These are phyloP conservation scores for Penicillium sp. DNA, from an alignment of 2,329 filamentous ascomycete genomes.

Conservation along the genomic window DNA sequence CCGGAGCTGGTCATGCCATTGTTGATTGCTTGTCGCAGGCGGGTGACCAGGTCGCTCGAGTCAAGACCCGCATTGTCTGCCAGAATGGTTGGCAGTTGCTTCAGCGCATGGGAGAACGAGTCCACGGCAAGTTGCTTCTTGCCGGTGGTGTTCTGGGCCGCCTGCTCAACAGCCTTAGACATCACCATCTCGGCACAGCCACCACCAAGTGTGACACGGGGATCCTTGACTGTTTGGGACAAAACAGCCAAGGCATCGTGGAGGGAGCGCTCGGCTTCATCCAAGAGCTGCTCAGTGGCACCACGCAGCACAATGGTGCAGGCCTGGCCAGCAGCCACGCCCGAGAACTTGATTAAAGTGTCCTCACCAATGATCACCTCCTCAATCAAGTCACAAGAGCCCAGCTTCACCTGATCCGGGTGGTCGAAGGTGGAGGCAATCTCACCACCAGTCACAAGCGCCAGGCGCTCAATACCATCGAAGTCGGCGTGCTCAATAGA, in stretches of 20 bases:
- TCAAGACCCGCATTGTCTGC: conserved; percentile 97
- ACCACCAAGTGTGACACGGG: conserved; percentile 88
- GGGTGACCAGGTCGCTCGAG: conserved; percentile 87
- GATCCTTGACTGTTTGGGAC: conserved; percentile 94
- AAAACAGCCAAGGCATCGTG: conserved; percentile 96
- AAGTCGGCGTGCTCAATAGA: conserved; percentile 99
- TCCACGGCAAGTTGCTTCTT: conserved; percentile 96
- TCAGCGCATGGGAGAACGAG: conserved; percentile 81
- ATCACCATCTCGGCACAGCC: conserved; percentile 99
- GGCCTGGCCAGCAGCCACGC: conserved; percentile 87
- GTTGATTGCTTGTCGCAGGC: conserved; percentile 91
- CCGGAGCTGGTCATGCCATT: conserved; percentile 91
- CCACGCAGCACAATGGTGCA: conserved; percentile 97
- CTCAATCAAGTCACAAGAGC: conserved; percentile 92
- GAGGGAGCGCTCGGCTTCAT: conserved; percentile 92
- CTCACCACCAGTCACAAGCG: conserved; percentile 93
- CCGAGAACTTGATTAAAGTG: conserved; percentile 95
- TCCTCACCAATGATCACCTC: conserved; percentile 99
- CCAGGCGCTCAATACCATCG: conserved; percentile 92
- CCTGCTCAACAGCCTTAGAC: conserved; percentile 95
- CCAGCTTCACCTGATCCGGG: conserved; percentile 94
- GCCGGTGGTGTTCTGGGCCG: conserved; percentile 89
- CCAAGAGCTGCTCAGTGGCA: conserved; percentile 92
- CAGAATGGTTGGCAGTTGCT: conserved; percentile 92
- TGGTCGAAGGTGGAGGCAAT: conserved; percentile 98